A percentile compares a stretch with the other conserved stretches of the same genome.
phyloP scores from a whole-genome alignment of 352 stramenopile species.

The Phytophthora agathidicida region DNA sequence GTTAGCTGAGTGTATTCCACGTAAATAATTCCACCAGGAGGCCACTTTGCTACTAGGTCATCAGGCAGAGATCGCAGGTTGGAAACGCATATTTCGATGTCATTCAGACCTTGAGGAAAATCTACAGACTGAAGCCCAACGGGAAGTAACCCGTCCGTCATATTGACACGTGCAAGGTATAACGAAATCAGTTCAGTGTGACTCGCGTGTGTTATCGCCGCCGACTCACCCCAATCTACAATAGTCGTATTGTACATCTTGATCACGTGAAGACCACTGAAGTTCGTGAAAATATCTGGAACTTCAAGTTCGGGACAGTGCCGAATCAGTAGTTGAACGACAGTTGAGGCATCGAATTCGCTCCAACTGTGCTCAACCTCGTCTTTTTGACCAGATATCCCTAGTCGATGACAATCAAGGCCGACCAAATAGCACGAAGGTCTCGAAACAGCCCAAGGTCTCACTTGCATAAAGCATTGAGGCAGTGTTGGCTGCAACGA shows the following conservation, averaged over 20 bases:
- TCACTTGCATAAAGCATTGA: conserved; percentile 38
- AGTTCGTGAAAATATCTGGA: conserved; percentile 25
- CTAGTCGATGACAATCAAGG: conserved; percentile 31
- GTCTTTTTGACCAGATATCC: conserved; percentile 14
- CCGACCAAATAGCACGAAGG: conserved; percentile 40
- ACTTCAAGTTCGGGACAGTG: conserved; percentile 42
- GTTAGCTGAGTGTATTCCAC: conserved; percentile 31
- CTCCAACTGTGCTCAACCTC: conserved; percentile 25
- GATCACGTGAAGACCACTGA: conserved; percentile 31
- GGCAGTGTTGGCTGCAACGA: conserved; percentile 11
- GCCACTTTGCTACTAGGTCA: conserved; percentile 45
- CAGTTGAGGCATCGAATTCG: conserved; percentile 29
- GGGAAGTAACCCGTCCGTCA: conserved; percentile 39
- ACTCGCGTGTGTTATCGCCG: conserved; percentile 21
- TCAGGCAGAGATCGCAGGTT: conserved; percentile 42
- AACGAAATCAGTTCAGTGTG: conserved; percentile 36
- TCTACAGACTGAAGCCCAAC: conserved; percentile 35
- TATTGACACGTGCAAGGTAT: conserved; percentile 41
- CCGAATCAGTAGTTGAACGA: conserved; percentile 38
- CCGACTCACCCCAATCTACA: conserved; percentile 24
- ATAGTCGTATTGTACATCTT: conserved; percentile 54
- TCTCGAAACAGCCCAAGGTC: conserved; percentile 36
- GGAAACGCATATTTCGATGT: conserved; percentile 48
- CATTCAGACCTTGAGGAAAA: conserved; percentile 36
- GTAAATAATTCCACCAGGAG: conserved; percentile 15